Base-by-base conservation (phyloP, 2,329 filamentous ascomycete species). In the Hypoxylon rubiginosum region DNA sequence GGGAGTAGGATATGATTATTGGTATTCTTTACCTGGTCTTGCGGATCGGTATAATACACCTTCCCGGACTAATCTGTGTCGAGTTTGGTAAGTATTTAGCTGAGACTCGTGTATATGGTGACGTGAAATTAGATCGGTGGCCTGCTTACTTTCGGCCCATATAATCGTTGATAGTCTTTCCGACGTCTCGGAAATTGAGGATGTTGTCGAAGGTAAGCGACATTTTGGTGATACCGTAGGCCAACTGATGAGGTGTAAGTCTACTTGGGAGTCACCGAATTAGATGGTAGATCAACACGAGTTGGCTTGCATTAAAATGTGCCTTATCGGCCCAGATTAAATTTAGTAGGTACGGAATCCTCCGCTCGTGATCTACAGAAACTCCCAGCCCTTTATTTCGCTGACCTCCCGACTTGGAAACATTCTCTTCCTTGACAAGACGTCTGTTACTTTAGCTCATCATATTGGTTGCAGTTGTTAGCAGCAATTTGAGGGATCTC, bases 141-240 rank as follows among this genome's bases (percentile, higher is more conserved):
- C 6, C 39, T 43, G 39, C 80, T 71, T 81, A 89, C 89, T 82
- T 85, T 67, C 81, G 80, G 24, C 84, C 84, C 4, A 87, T 77
- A 66, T 85, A 85, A 26, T 79, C 74, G 72, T 94, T 94, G 71
- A 93, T 83, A 0, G 87, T 89, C 67, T 83, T 81, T 43, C 90
- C 91, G 46, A 94, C 89, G 82, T 95, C 92, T 62, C 92, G 88
- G 75, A 94, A 93, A 77, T 95, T 95, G 72, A 90, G 80, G 54
- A 94, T 84, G 56, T 84, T 85, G 63, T 89, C 82, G 70, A 91
- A 82, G 10, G 72, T 39, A 49, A 73, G 54, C 13, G 73, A 64
- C 73, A 75, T 74, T n/a, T 36, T 30, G 13, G 2, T 28, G 13
- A 55, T 43, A n/a, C 39, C 8, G 43, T 3, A 32, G 26, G 15